A percentile compares a stretch with the other conserved stretches of the same genome.
phyloP scores from a whole-genome alignment of 208 protist genomes.

The Entamoeba dispar region DNA sequence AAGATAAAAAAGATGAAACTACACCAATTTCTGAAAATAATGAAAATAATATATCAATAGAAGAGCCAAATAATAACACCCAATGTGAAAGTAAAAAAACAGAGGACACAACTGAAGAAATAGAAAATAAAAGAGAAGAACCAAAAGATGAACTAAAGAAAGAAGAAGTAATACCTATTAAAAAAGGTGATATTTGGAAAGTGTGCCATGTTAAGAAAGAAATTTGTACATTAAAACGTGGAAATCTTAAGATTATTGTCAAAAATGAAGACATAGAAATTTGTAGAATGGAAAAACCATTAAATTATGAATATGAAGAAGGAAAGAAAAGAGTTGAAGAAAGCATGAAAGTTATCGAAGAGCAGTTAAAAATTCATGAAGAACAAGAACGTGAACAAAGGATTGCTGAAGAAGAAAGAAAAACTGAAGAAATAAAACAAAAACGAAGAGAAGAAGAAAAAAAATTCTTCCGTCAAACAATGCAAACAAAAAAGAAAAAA shows the following conservation, averaged over 20 bases:
- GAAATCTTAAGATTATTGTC: not conserved
- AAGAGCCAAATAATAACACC: not conserved
- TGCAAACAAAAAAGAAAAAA: not conserved
- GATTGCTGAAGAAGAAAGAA: not conserved
- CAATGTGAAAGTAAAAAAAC: not conserved
- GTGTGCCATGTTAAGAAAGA: not conserved
- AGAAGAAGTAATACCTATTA: not conserved
- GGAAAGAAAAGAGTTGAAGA: not conserved
- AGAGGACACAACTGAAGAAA: not conserved
- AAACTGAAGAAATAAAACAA: not conserved
- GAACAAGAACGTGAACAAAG: not conserved
- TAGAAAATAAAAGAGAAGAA: not conserved
- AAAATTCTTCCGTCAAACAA: not conserved
- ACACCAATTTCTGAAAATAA: not conserved
- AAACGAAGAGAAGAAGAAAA: not conserved
- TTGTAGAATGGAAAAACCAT: not conserved
- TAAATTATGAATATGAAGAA: not conserved
- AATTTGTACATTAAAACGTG: not conserved
- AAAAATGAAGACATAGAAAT: not conserved
- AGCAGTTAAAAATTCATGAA: not conserved
- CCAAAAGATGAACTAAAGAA: not conserved
- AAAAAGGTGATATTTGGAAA: not conserved
- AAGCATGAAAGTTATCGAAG: not conserved
- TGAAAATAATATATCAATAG: not conserved
- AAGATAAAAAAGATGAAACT: not conserved